phyloP scores from a whole-genome alignment of 2,329 filamentous ascomycete species.

The Diaporthe caulivora region DNA sequence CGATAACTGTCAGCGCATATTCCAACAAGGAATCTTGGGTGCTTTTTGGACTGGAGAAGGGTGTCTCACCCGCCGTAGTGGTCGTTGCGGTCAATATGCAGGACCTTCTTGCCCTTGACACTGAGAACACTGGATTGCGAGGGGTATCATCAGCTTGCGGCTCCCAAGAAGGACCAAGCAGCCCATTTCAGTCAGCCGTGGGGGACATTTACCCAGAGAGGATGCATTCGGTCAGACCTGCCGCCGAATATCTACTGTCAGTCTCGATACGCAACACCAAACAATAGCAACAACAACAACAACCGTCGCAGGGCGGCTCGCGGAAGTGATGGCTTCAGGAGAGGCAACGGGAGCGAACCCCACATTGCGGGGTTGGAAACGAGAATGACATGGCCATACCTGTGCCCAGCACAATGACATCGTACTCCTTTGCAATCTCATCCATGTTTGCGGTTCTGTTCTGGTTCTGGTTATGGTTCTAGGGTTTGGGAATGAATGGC shows the following conservation, averaged over 20 bases:
- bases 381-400: conserved; percentile 68
- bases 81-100: conserved; percentile 98
- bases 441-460: conserved; percentile 75
- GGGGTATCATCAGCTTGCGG: conserved; percentile 18
- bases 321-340: conserved; percentile 43
- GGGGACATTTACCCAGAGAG: conserved; percentile 82
- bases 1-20: conserved; percentile 28
- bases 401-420: conserved; percentile 98
- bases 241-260: conserved; percentile 43
- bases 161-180: background rate
- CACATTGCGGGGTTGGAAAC: conserved; percentile 45
- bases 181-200: background rate
- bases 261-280: conserved; percentile 37
- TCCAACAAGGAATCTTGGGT: background rate
- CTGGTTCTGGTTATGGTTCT: conserved; percentile 1
- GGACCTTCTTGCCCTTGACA: conserved; percentile 98
- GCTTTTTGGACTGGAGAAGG: conserved; percentile 38
- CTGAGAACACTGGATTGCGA: conserved; percentile 79
- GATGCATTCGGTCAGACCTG: conserved; percentile 98
- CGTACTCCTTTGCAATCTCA: conserved; percentile 98
- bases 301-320: conserved; percentile 28
- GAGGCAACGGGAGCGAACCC: conserved; percentile 36
- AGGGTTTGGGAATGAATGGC: conserved; percentile 22
- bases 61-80: conserved; percentile 92
- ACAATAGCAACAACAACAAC: no score